Percentiles rank a stretch among this genome's conserved stretches.
phyloP scores from a whole-genome alignment of 768 basidiomycete species.

The Dacryopinax spathularia region DNA sequence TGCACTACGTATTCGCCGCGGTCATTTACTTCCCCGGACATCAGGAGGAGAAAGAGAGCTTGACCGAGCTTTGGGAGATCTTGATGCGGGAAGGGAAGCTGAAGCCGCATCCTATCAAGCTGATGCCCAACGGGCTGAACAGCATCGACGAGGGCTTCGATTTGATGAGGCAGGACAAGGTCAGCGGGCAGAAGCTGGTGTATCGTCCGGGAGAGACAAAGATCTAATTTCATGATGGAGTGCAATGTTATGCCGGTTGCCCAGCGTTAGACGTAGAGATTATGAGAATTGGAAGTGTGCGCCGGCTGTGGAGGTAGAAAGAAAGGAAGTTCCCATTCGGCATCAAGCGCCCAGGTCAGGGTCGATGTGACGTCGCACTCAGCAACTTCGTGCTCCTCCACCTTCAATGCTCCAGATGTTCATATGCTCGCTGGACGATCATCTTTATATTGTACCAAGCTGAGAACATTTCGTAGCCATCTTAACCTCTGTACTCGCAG shows the following conservation, averaged over 20 bases:
- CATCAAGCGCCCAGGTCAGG: too few relatives aligned
- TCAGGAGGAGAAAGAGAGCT: not conserved
- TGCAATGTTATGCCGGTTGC: too few relatives aligned
- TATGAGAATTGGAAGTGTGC: too few relatives aligned
- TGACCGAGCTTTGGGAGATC: not conserved
- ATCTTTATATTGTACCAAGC: not conserved
- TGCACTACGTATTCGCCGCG: not conserved
- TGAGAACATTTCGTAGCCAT: not conserved
- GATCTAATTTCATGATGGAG: not conserved
- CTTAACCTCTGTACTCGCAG: not conserved
- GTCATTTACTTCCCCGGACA: not conserved
- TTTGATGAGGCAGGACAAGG: not conserved
- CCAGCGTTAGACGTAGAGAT: too few relatives aligned
- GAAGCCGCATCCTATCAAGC: not conserved
- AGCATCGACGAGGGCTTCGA: not conserved
- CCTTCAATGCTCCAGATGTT: not conserved
- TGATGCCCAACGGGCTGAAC: not conserved
- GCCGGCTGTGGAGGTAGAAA: too few relatives aligned
- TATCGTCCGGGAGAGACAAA: slow-evolving; percentile 1
- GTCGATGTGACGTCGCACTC: not conserved
- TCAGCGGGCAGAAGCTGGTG: not conserved
- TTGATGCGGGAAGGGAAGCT: not conserved
- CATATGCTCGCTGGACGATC: slow-evolving; percentile 1
- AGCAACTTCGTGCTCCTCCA: not conserved
- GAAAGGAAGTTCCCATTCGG: too few relatives aligned